Conservation (phyloP, 2,329 filamentous ascomycete genomes). For the Neofusicoccum sp. region DNA sequence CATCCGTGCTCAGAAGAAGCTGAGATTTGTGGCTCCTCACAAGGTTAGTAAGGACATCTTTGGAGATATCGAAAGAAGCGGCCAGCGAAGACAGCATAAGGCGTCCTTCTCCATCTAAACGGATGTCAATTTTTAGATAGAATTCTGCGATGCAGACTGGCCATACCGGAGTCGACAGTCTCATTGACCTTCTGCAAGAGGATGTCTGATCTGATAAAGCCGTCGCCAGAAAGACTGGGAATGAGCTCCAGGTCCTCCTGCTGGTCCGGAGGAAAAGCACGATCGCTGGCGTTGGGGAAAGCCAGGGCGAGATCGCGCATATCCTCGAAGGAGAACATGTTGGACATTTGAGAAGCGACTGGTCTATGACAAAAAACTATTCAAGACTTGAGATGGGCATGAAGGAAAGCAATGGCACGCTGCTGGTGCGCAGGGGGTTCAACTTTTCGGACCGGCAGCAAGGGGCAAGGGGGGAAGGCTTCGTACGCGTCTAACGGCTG, state of each 20-base stretch:
- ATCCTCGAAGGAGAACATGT: constrained; percentile 40
- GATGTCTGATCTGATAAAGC: constrained; percentile 32
- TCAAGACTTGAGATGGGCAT: background rate
- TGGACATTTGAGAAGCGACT: background rate
- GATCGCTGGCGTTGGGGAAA: constrained; percentile 28
- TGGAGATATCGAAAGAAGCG: background rate
- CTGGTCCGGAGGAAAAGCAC: constrained; percentile 1
- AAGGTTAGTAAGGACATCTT: constrained; percentile 1
- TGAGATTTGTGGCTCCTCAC: background rate
- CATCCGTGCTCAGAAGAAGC: constrained; percentile 31
- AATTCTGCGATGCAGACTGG: background rate
- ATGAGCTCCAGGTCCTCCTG: constrained; percentile 28
- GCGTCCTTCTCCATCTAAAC: background rate
- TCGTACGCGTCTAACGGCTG: too few species aligned
- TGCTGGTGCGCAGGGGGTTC: background rate
- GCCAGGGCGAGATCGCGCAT: constrained; percentile 31
- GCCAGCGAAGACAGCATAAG: background rate
- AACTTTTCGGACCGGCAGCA: constrained; percentile 3
- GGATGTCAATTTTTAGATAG: background rate
- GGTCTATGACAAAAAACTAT: background rate
- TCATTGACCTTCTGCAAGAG: constrained; percentile 28
- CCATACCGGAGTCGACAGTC: constrained; percentile 21
- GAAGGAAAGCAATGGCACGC: background rate
- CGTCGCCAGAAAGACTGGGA: constrained; percentile 29
- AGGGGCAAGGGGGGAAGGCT: background rate